Base-by-base conservation (phyloP, 768 basidiomycete species). In the Polyporus arcularius region DNA sequence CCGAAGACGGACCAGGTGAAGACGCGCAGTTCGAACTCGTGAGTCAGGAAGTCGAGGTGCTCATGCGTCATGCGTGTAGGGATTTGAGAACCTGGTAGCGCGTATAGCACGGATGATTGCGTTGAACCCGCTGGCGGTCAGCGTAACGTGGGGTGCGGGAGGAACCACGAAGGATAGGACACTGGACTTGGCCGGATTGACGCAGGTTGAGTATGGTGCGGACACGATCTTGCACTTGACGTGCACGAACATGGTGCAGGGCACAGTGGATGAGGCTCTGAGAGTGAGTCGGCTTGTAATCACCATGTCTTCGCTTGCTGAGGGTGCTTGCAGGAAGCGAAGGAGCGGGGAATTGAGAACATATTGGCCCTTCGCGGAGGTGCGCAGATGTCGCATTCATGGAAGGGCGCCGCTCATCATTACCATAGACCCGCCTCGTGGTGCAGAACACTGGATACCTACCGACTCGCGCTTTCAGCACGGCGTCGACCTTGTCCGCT, bases 71-170 rank as follows among this genome's bases (percentile, higher is more conserved):
- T 62, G 55, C 18, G 28, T 16, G 11, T 74, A 96, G 87, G 96
- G 96, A 52, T 92, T 97, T 68, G 87, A 91, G 69, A 99, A 99
- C 72, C 81, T 99, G 26, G 78, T 94, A 61, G 80, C 92, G 52
- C 92, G 97, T 47, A 92, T 98, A 65, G 84, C 88, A 31, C 85
- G 97, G 51, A 80, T 98, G 58, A 80, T 88, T n/a, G 68, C 78
- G 6, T 79, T 98, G 14, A 76, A 85, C 39, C 94, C 95, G 6
- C 79, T 95, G 6, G 95, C 91, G 26, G 82, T 98, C 59, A 95
- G 89, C 68, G 83, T 98, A 21, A 98, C 97, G 68, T 98, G 97
- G 97, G 97, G 97, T 46, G 96, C 97, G 0, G 96, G 97, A 10
- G 96, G 97, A 2, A 86, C 87, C 7, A 98, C 96, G 0, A 93